These are phyloP conservation scores for Aureobasidium leucospermi DNA, from an alignment of 2,329 filamentous ascomycete species.

Conservation along the genomic window DNA sequence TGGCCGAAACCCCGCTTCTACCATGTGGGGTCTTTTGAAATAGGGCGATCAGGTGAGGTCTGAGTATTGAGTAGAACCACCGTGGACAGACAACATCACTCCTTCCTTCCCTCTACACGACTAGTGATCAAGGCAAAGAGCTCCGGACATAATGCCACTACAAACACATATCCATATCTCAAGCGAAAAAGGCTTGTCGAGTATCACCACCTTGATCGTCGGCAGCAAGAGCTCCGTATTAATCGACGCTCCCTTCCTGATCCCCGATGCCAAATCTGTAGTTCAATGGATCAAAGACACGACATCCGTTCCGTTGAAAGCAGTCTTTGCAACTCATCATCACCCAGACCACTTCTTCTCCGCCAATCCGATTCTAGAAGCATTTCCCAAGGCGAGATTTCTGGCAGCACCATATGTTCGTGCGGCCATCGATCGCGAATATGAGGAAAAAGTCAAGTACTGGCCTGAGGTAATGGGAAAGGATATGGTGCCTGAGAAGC, in stretches of 20 bases:
- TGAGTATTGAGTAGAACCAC: no score
- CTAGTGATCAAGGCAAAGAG: no score
- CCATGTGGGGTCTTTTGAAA: no score
- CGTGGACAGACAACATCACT: no score
- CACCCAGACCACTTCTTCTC: slow-evolving; percentile 28
- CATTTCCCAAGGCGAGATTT: slow-evolving; percentile 19
- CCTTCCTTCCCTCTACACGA: no score
- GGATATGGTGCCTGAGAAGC: slow-evolving; percentile 24
- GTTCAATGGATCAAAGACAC: slow-evolving; percentile 24
- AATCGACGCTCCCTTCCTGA: slow-evolving; percentile 29
- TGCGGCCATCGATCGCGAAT: slow-evolving; percentile 28
- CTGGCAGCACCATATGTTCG: slow-evolving; percentile 24
- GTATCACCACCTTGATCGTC: slow-evolving; percentile 24
- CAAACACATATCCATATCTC: slow-evolving; percentile 17
- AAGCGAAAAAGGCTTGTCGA: slow-evolving; percentile 24
- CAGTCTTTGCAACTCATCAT: slow-evolving; percentile 30
- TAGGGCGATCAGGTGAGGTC: no score
- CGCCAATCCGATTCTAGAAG: slow-evolving; percentile 25
- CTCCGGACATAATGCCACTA: not conserved
- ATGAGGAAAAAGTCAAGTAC: slow-evolving; percentile 28
- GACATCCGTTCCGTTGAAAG: slow-evolving; percentile 21
- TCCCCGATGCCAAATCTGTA: slow-evolving; percentile 25
- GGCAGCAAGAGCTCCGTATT: slow-evolving; percentile 18
- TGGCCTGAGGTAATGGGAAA: slow-evolving; percentile 25
- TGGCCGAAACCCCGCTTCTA: no score